Evolutionary conservation across 768 basidiomycete species (phyloP), one percentile per base, ranked within the genome.

Genomic region (Xerocomus potaroensis): DNA sequence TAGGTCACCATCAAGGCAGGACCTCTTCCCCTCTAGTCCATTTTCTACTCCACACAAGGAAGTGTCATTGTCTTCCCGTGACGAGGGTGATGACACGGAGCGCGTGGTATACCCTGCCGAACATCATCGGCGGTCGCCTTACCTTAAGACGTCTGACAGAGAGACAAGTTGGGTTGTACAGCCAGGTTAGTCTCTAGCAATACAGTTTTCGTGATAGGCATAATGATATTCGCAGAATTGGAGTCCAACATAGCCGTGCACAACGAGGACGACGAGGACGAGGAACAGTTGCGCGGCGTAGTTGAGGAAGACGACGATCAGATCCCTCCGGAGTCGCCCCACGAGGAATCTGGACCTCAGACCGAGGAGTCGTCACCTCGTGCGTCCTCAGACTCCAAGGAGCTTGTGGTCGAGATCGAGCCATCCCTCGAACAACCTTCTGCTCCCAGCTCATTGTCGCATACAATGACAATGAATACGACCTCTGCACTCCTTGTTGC

Each of bases 91-190:
- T 18, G 63, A 63, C 41, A 29, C 53, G 41, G 85, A 88, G 47
- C 74, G 81, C 56, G 80, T 87, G 22, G 61, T 84, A 24, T 84
- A 78, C 59, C 74, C 77, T 37, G 77, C 79, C 34, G 81, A 82
- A 55, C 76, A 73, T 12, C n/a, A n/a, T 50, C 69, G 73, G 29
- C 74, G 75, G 31, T 75, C 75, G 12, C 72, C 75, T n/a, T 77
- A 75, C 29, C 72, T 76, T 41, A 71, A 68, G 40, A 72, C 65
- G 24, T 78, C 46, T 43, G 62, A 80, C 24, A 73, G 83, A 53
- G 76, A 81, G 55, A 79, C 81, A 36, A 91, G 87, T 57, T 91
- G 87, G 87, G 71, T 87, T 30, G 86, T 84, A 33, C 79, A 81
- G 38, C 83, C 77, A 61, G 81, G 87, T 87, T 56, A 55, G 79